Base-by-base conservation (phyloP, 768 basidiomycete species). In the Rhodotorula babjevae region DNA sequence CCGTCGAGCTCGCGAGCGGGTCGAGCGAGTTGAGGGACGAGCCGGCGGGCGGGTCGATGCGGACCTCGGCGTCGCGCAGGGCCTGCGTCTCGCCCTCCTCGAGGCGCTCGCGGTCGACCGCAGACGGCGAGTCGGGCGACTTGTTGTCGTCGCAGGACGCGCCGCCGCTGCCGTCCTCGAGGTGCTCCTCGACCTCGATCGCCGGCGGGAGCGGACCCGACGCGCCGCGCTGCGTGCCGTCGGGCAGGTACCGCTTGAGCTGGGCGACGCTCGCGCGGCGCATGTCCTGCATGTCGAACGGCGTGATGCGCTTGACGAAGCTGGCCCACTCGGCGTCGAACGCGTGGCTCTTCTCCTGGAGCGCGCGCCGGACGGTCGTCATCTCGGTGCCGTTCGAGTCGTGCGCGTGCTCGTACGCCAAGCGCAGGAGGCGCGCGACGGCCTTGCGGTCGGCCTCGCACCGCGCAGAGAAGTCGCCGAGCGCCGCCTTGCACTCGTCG, bases 281-380 rank as follows among this genome's bases (percentile, higher is more conserved):
- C 84, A 73, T 81, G 80, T 77, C 83, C 42, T 57, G n/a, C 84
- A 83, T 76, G 87, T 88, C 67, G 85, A 88, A 79, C 0, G 83
- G 82, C 57, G 84, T 77, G 76, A 81, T 67, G 4, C 78, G 71
- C 77, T 83, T 83, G 67, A 84, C 84, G 42, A 97, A 84, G 63
- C 87, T 87, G 76, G 92, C 90, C 76, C 95, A 93, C 79, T 97
- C 93, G 72, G 87, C 87, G 80, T 99, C 93, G 91, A 94, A 97
- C n/a, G 90, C 91, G 25, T 95, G 92, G 60, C 95, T 92, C 80
- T 89, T 90, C 77, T 95, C 92, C 82, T 97, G 95, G 59, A 93
- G 85, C 71, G 88, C 88, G 1, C 90, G 87, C 61, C 93, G 88
- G 11, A 93, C 90, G 76, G 87, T 87, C 72, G 93, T 97, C 74